Conservation (phyloP, 129 eudicot genomes). For the Glebionis coronaria region DNA sequence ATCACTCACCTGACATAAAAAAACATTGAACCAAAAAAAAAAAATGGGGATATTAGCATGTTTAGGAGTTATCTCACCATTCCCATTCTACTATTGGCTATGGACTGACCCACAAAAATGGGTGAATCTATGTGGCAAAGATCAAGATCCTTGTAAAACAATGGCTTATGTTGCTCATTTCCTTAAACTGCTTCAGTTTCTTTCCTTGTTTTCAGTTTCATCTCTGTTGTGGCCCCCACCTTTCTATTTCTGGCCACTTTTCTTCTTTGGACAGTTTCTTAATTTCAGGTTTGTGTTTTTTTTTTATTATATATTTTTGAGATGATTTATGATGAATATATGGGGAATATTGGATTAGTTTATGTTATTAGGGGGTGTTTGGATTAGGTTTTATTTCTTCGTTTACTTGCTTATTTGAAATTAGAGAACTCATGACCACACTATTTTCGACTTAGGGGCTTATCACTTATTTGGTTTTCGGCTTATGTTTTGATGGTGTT, state of each 20-base stretch:
- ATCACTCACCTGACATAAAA: too few species aligned
- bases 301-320: too few species aligned
- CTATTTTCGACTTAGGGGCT: too few species aligned
- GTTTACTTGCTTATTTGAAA: too few species aligned
- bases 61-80: conserved; percentile 69
- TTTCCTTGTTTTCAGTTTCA: conserved; percentile 75
- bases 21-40: conserved; percentile 18
- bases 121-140: conserved; percentile 70
- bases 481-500: too few species aligned
- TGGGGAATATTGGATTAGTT: too few species aligned
- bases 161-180: conserved; percentile 78
- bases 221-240: conserved; percentile 92
- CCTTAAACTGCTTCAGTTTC: conserved; percentile 68
- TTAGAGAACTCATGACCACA: too few species aligned
- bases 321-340: too few species aligned
- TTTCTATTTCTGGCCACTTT: conserved; percentile 85
- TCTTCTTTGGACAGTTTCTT: conserved; percentile 83
- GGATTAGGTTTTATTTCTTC: too few species aligned
- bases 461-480: too few species aligned
- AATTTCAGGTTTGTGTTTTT: conserved; percentile 68
- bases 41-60: conserved; percentile 76
- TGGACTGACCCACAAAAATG: conserved; percentile 84
- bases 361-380: too few species aligned
- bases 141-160: conserved; percentile 61
- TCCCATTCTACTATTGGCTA: conserved; percentile 78